Evolutionary conservation across 2,329 filamentous ascomycete genomes (phyloP).

Genomic region (Geosmithia putterillii): DNA sequence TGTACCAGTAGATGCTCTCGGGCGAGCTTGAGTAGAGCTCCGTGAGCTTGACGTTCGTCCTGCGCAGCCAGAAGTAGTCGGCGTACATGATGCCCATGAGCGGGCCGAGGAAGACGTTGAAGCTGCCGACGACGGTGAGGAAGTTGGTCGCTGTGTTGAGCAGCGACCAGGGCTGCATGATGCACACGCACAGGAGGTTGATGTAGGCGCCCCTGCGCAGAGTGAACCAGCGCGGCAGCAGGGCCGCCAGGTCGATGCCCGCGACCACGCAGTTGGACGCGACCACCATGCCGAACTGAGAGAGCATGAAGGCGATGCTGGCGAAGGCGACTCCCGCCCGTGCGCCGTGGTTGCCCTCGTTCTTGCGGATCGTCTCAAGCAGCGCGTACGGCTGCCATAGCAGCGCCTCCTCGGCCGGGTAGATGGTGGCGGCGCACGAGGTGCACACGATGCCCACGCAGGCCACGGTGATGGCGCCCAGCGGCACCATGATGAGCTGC

Average conservation of each 20-base stretch:
- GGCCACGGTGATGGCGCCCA: conserved; percentile 12
- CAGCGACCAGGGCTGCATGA: conserved; percentile 12
- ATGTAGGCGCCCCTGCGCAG: conserved; percentile 40
- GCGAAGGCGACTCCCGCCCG: conserved; percentile 30
- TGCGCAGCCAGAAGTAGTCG: conserved; percentile 18
- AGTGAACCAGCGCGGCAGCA: conserved; percentile 39
- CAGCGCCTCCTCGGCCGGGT: conserved; percentile 9
- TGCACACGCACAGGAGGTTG: conserved; percentile 6
- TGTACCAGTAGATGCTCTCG: conserved; percentile 11
- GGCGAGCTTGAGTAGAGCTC: conserved; percentile 14
- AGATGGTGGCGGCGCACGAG: conserved; percentile 13
- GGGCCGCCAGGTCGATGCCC: conserved; percentile 35
- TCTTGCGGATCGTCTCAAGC: conserved; percentile 8
- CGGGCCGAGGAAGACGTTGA: conserved; percentile 12
- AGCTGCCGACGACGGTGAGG: conserved; percentile 9
- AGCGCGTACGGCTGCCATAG: conserved; percentile 16
- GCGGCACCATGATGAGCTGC: conserved; percentile 9
- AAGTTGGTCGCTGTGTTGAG: conserved; percentile 12
- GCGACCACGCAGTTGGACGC: conserved; percentile 39
- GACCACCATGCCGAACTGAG: conserved; percentile 46
- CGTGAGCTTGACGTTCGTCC: conserved; percentile 19
- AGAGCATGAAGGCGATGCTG: conserved; percentile 39
- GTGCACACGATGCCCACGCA: conserved; percentile 15
- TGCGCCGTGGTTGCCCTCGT: conserved; percentile 19
- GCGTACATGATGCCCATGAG: conserved; percentile 12